A percentile compares a stretch with the other conserved stretches of the same genome.
These are phyloP conservation scores for Suhomyces terraborum DNA, from an alignment of 1,139 yeast species.

Conservation along the genomic window DNA sequence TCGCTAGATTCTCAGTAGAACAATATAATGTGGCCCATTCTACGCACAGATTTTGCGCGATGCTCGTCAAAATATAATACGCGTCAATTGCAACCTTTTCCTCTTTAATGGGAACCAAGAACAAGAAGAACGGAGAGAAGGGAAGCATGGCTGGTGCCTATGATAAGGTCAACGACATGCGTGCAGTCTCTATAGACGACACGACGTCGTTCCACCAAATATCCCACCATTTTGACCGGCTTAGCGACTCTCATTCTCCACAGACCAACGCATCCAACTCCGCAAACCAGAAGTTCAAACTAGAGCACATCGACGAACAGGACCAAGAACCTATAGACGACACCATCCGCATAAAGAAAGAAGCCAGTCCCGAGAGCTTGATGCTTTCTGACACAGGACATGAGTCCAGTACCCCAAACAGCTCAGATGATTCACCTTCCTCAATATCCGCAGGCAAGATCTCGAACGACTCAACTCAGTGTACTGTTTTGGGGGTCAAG, in stretches of 20 bases:
- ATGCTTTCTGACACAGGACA: neutral
- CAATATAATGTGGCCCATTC: neutral
- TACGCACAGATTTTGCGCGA: constrained; percentile 1
- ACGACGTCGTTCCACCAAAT: neutral
- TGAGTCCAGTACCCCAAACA: constrained; percentile 2
- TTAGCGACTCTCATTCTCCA: neutral
- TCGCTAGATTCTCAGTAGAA: too few species aligned
- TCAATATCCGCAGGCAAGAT: neutral
- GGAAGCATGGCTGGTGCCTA: neutral
- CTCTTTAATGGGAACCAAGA: constrained; percentile 4
- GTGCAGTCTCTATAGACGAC: neutral
- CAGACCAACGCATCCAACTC: neutral
- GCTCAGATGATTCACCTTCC: neutral
- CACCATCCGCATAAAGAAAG: neutral
- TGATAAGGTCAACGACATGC: neutral
- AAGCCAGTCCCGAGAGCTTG: neutral
- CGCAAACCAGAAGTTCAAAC: neutral
- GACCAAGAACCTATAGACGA: neutral
- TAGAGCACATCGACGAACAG: neutral
- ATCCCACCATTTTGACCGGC: neutral
- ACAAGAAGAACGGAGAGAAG: constrained; percentile 3
- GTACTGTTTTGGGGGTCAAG: constrained; percentile 9
- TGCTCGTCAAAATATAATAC: constrained; percentile 8
- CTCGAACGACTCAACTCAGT: constrained; percentile 6
- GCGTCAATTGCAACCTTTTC: constrained; percentile 8